These are phyloP conservation scores for Nicotiana obtusifolia DNA, from an alignment of 257 asterid genomes.

Conservation along the genomic window DNA sequence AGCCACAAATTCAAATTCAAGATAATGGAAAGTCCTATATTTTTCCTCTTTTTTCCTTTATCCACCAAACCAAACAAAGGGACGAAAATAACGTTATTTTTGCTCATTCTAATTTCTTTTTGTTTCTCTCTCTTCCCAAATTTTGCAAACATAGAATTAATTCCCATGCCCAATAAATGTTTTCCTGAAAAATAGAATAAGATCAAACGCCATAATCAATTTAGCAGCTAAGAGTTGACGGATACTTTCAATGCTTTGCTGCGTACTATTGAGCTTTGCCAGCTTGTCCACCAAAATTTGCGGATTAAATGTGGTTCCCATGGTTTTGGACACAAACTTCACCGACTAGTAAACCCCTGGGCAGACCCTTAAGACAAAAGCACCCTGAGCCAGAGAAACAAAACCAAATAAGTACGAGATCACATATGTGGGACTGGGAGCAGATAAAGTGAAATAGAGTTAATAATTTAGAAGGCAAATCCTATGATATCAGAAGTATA, in stretches of 20 bases:
- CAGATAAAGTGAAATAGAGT: not conserved
- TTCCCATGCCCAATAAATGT: not conserved
- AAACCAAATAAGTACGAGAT: not conserved
- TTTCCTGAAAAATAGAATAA: not conserved
- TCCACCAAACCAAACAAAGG: not conserved
- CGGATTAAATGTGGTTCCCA: slow-evolving; percentile 85
- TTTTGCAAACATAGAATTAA: not conserved
- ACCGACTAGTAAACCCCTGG: slow-evolving; percentile 22
- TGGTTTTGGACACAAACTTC: slow-evolving; percentile 26
- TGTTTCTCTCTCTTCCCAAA: not conserved
- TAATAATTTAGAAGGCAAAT: not conserved
- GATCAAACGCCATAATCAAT: slow-evolving; percentile 1
- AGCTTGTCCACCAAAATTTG: slow-evolving; percentile 89
- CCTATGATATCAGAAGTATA: slow-evolving; percentile 3
- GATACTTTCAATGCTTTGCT: slow-evolving; percentile 99
- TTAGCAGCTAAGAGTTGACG: slow-evolving; percentile 23
- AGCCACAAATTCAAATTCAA: not conserved
- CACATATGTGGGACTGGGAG: not conserved
- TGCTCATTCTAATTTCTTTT: not conserved
- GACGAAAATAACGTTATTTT: not conserved
- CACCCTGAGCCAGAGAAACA: slow-evolving; percentile 16
- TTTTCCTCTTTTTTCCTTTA: not conserved
- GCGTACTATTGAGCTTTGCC: slow-evolving; percentile 76
- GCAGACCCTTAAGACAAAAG: slow-evolving; percentile 19
- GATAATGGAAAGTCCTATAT: not conserved